Conservation (phyloP, 2,329 filamentous ascomycete genomes). For the Hymenoscyphus infarciens region DNA sequence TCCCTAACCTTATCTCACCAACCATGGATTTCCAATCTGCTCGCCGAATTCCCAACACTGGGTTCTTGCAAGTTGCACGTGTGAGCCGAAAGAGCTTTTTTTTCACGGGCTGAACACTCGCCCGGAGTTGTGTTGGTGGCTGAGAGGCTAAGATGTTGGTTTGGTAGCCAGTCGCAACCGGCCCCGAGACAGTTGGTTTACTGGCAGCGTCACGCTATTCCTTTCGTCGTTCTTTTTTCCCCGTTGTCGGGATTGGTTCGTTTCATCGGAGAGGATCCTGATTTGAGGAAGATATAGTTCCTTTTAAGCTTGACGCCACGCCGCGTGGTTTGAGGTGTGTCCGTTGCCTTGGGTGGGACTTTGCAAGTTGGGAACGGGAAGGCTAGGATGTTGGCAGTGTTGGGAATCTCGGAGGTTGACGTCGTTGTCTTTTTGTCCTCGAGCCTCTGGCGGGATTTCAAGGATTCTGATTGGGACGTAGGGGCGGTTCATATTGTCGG, state of each 20-base stretch:
- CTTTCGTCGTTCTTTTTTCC: not conserved
- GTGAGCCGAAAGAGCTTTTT: not conserved
- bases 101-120: not conserved
- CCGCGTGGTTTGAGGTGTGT: not conserved
- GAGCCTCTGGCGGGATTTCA: not conserved
- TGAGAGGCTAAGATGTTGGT: not conserved
- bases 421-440: not conserved
- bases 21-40: not conserved
- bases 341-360: not conserved
- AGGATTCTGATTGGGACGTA: not conserved
- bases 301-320: not conserved
- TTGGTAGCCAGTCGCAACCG: not conserved
- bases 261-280: not conserved
- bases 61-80: not conserved
- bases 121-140: constrained; percentile 2
- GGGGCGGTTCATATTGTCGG: not conserved
- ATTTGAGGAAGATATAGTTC: constrained; percentile 1
- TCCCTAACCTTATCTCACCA: not conserved
- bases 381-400: not conserved
- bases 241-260: not conserved
- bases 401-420: not conserved
- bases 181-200: not conserved
- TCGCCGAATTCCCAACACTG: not conserved
- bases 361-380: not conserved
- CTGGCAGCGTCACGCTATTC: not conserved